Base-by-base conservation (phyloP, 1,284 basidiomycete species). In the Ustilago shanxiensis region DNA sequence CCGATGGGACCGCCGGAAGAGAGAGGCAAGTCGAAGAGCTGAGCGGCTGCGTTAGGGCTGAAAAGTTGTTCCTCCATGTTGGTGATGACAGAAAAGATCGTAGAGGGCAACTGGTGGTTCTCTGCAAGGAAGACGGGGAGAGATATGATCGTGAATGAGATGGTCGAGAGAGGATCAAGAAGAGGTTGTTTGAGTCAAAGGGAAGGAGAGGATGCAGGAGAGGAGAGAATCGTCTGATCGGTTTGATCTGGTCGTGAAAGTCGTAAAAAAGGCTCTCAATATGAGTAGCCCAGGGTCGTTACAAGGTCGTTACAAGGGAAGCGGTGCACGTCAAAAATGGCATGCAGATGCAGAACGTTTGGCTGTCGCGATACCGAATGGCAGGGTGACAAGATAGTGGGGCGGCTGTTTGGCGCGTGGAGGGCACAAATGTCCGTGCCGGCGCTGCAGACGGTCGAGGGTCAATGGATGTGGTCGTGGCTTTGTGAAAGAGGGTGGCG, bases 51-150 rank as follows among this genome's bases (percentile, higher is more conserved):
- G 57, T 50, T 76, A 49, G 65, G 66, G 53, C 66, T 73, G 60
- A 79, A 79, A 45, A 77, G 75, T 53, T 77, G 73, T 22, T 79
- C 77, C 45, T 76, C 77, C 77, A 79, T 79, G 35, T 39, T 57
- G 58, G 20, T 33, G 59, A 29, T 31, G 51, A 54, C 31, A 11
- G 33, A 56, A 55, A 31, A 24, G 45, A 18, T 35, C 18, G 47
- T 44, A 24, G 10, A 26, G 24, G 10, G 47, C 29, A 51, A 35
- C 10, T 26, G n/a, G 24, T 37, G 22, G 11, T 53, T 24, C 37
- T 24, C 26, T 28, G 31, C 14, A 33, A 49, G n/a, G 11, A 16
- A 8, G 45, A 28, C 47, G 54, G 39, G n/a, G n/a, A n/a, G 20
- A 58, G 26, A 57, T 50, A 1, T 35, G 35, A n/a, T 11, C 8